Conservation (phyloP, 352 stramenopile genomes). For the Phytophthora nicotianae region DNA sequence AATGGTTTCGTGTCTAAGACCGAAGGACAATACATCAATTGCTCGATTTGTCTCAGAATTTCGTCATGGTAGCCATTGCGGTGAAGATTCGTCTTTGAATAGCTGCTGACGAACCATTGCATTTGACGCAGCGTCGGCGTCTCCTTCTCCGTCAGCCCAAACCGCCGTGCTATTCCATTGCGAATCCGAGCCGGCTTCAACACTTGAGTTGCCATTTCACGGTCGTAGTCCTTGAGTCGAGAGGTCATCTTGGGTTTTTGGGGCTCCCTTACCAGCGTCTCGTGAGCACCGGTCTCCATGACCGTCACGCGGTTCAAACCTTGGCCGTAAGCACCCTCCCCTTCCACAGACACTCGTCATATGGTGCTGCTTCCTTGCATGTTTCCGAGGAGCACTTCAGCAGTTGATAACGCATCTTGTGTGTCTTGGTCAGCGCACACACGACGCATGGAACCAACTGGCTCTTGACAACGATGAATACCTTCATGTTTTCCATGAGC, state of each 20-base stretch:
- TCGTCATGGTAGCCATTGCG: no score
- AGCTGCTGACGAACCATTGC: no score
- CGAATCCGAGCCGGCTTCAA: conserved; percentile 4
- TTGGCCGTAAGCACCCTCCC: conserved; percentile 2
- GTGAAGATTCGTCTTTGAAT: no score
- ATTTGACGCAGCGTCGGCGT: no score
- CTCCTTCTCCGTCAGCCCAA: no score
- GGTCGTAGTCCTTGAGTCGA: neutral
- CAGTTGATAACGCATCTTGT: neutral
- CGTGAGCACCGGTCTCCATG: neutral
- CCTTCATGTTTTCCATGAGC: no score
- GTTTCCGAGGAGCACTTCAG: conserved; percentile 4
- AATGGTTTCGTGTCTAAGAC: neutral
- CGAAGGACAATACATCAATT: neutral
- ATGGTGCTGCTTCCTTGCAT: neutral
- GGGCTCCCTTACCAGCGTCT: neutral
- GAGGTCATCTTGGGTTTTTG: neutral
- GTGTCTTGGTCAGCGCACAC: no score
- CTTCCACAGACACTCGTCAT: neutral
- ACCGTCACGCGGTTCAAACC: neutral
- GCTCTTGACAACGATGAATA: no score
- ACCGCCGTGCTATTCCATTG: neutral
- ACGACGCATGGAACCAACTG: no score
- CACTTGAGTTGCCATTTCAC: neutral
- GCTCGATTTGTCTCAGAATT: neutral